A percentile compares a stretch with the other conserved stretches of the same genome.
phyloP scores from a whole-genome alignment of 805 yeast genomes.

The Candida nanaspora region DNA sequence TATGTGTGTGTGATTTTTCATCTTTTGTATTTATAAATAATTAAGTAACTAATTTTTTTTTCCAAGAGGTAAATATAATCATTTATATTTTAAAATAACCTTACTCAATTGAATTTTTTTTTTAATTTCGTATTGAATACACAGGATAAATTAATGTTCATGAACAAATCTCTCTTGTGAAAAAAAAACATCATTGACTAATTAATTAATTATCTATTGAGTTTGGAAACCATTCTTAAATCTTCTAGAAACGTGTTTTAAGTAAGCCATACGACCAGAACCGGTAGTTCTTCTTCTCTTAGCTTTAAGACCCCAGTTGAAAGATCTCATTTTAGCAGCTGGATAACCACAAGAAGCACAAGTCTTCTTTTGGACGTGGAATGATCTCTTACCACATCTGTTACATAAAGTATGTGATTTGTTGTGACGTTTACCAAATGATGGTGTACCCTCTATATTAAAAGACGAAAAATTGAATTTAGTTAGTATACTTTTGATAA shows the following conservation, averaged over 20 bases:
- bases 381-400: conserved; percentile 98
- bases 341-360: conserved; percentile 99
- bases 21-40: too few relatives aligned
- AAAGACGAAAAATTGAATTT: conserved; percentile 6
- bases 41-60: too few relatives aligned
- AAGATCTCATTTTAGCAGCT: conserved; percentile 96
- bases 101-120: too few relatives aligned
- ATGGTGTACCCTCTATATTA: conserved; percentile 93
- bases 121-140: too few relatives aligned
- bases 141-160: too few relatives aligned
- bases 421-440: conserved; percentile 99
- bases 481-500: background rate
- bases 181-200: too few relatives aligned
- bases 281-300: conserved; percentile 99
- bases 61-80: too few relatives aligned
- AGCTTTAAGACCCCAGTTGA: conserved; percentile 99
- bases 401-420: conserved; percentile 98
- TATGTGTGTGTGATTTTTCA: too few relatives aligned
- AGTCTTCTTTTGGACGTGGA: conserved; percentile 99
- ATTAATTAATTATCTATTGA: too few relatives aligned
- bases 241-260: conserved; percentile 95
- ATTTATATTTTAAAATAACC: too few relatives aligned
- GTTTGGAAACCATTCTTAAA: conserved; percentile 99
- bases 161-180: too few relatives aligned
- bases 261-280: conserved; percentile 98